A percentile compares a stretch with the other conserved stretches of the same genome.
phyloP scores from a whole-genome alignment of 306 rosid genomes.

The Dicorynia guianensis region DNA sequence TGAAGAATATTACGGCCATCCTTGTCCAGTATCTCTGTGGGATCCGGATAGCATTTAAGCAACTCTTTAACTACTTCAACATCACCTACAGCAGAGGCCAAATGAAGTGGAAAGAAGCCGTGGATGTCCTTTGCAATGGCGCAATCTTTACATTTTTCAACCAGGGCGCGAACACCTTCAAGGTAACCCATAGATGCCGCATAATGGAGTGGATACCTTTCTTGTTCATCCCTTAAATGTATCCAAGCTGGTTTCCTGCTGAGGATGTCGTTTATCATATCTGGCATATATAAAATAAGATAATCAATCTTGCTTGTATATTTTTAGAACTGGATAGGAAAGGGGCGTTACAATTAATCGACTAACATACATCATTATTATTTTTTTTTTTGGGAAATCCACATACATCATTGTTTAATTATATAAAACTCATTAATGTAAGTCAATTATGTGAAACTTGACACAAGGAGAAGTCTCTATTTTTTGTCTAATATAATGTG shows the following conservation, averaged over 20 bases:
- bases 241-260: background rate
- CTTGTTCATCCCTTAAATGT: background rate
- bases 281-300: background rate
- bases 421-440: no score
- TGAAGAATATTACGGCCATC: conserved; percentile 22
- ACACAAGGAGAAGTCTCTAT: no score
- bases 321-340: no score
- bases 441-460: no score
- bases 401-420: no score
- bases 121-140: background rate
- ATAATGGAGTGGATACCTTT: conserved; percentile 31
- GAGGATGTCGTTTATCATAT: background rate
- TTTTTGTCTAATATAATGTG: no score
- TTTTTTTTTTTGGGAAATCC: no score
- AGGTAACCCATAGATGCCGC: conserved; percentile 41
- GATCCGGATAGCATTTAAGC: conserved; percentile 21
- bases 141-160: background rate
- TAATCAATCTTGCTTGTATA: no score
- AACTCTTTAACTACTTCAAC: conserved; percentile 15
- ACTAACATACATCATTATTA: no score
- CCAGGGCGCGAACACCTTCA: conserved; percentile 34
- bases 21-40: conserved; percentile 27
- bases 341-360: no score
- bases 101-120: conserved; percentile 37
- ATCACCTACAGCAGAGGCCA: conserved; percentile 31